Conservation (phyloP, 495 filamentous ascomycete species). For the Podospora anserina region DNA sequence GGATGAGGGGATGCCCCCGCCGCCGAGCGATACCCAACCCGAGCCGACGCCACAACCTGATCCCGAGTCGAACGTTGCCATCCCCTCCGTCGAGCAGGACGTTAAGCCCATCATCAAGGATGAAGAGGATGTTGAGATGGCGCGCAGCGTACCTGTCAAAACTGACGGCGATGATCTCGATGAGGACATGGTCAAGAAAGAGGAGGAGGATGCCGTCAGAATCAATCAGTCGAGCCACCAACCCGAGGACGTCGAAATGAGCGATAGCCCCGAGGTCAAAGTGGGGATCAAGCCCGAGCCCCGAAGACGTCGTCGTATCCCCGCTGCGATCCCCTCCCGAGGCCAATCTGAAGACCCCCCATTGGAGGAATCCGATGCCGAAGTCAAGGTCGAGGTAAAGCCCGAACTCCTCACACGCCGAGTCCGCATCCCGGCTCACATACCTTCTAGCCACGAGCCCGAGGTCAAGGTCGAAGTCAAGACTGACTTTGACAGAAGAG, state of each 20-base stretch:
- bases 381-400: background rate
- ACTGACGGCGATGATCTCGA: constrained; percentile 2
- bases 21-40: background rate
- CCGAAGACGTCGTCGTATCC: background rate
- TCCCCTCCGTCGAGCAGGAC: background rate
- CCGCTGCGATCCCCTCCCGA: background rate
- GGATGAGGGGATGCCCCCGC: background rate
- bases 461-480: background rate
- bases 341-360: background rate
- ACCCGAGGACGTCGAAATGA: background rate
- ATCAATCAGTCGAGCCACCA: background rate
- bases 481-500: background rate
- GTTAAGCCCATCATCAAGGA: background rate
- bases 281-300: background rate
- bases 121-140: constrained; percentile 5
- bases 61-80: background rate
- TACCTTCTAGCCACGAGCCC: background rate
- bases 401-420: background rate
- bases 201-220: background rate
- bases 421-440: background rate
- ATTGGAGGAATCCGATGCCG: background rate
- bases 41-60: background rate
- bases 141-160: background rate
- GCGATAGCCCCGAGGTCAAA: background rate
- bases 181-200: constrained; percentile 6